A percentile compares a stretch with the other conserved stretches of the same genome.
phyloP scores from a whole-genome alignment of 2,329 filamentous ascomycete species.

The Stachybotrys chlorohalonatus region DNA sequence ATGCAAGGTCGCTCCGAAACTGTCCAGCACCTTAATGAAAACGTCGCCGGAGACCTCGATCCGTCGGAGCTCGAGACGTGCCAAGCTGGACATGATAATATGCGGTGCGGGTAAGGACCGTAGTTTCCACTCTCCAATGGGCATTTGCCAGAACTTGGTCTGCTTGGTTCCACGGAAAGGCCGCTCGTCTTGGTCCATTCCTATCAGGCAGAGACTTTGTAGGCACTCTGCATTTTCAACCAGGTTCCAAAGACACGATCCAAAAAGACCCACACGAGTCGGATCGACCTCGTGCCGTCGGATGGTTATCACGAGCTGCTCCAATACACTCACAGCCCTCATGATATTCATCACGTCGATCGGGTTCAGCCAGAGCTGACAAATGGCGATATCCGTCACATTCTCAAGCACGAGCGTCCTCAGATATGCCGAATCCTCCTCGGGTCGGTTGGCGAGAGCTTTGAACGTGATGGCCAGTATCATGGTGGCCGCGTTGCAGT shows the following conservation, averaged over 20 bases:
- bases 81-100: conserved; percentile 26
- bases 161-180: conserved; percentile 26
- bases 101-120: conserved; percentile 27
- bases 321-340: conserved; percentile 27
- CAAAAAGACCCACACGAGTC: conserved; percentile 26
- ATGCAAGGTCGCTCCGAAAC: conserved; percentile 27
- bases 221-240: conserved; percentile 34
- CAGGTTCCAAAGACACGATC: conserved; percentile 38
- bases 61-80: conserved; percentile 33
- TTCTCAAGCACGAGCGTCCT: conserved; percentile 41
- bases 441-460: conserved; percentile 33
- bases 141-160: conserved; percentile 25
- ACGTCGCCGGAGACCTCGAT: conserved; percentile 27
- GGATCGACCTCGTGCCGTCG: conserved; percentile 32
- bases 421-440: conserved; percentile 32
- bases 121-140: conserved; percentile 28
- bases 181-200: conserved; percentile 31
- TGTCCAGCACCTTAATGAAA: conserved; percentile 22
- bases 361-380: conserved; percentile 41
- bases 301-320: conserved; percentile 36
- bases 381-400: conserved; percentile 36
- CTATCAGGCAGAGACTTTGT: conserved; percentile 37
- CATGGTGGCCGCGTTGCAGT: conserved; percentile 37
- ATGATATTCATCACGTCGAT: conserved; percentile 41
- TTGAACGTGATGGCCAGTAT: conserved; percentile 44